These are phyloP conservation scores for Fusarium pseudoanthophilum DNA, from an alignment of 2,329 filamentous ascomycete species.

Conservation along the genomic window DNA sequence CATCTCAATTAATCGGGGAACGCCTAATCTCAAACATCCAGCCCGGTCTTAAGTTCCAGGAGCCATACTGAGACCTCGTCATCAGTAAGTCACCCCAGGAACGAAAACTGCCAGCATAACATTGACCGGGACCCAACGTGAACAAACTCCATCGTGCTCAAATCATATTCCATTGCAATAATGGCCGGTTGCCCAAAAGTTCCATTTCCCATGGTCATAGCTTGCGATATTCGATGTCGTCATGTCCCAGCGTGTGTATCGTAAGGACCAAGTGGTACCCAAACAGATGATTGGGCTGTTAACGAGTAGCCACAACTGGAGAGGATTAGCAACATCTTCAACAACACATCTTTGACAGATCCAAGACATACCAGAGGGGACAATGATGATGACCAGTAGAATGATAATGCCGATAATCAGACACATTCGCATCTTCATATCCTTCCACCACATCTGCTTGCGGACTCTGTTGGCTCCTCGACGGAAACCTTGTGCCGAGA, in stretches of 20 bases:
- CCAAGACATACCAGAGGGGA: slow-evolving; percentile 77
- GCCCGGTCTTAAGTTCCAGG: slow-evolving; percentile 40
- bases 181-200: slow-evolving; percentile 46
- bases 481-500: slow-evolving; percentile 94
- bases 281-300: slow-evolving; percentile 37
- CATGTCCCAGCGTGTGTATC: slow-evolving; percentile 40
- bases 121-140: slow-evolving; percentile 44
- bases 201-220: slow-evolving; percentile 45
- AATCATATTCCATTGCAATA: slow-evolving; percentile 47
- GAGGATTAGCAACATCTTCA: slow-evolving; percentile 16
- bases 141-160: slow-evolving; percentile 53
- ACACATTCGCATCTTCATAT: slow-evolving; percentile 99
- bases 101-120: slow-evolving; percentile 40
- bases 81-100: slow-evolving; percentile 28
- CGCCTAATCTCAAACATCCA: slow-evolving; percentile 59
- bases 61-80: slow-evolving; percentile 32
- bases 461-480: slow-evolving; percentile 95
- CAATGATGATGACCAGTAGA: slow-evolving; percentile 91
- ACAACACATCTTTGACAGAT: neutral
- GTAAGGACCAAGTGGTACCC: slow-evolving; percentile 44
- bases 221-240: slow-evolving; percentile 44
- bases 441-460: slow-evolving; percentile 99
- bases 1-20: slow-evolving; percentile 59
- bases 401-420: slow-evolving; percentile 91
- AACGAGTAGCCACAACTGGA: slow-evolving; percentile 52